Conservation (phyloP, 2,329 filamentous ascomycete genomes). For the Hymenoscyphus occultus region DNA sequence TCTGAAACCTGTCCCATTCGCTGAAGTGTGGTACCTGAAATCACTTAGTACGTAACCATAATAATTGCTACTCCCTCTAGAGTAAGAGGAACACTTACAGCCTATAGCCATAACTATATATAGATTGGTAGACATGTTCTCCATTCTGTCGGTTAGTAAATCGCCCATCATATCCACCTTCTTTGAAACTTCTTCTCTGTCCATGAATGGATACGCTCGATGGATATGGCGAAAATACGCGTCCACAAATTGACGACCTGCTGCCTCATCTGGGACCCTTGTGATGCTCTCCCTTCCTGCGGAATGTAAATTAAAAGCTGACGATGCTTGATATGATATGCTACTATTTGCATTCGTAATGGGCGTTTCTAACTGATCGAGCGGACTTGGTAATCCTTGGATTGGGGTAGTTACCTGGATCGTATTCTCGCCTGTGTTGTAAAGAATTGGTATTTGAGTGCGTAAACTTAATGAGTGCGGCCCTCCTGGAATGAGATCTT, state of each 20-base stretch:
- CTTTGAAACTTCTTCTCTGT: not conserved
- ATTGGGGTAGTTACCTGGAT: not conserved
- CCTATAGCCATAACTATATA: slow-evolving; percentile 5
- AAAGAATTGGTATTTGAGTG: not conserved
- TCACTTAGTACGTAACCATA: not conserved
- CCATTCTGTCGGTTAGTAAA: not conserved
- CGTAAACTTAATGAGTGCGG: not conserved
- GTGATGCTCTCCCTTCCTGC: not conserved
- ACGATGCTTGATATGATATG: not conserved
- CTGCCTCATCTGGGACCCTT: not conserved
- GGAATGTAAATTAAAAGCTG: not conserved
- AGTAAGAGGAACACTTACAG: not conserved
- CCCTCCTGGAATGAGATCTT: not conserved
- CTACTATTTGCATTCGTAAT: not conserved
- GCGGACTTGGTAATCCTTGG: not conserved
- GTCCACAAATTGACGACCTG: slow-evolving; percentile 6
- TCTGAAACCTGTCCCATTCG: slow-evolving; percentile 3
- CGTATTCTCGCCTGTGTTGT: not conserved
- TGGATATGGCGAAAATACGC: slow-evolving; percentile 8
- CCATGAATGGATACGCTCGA: slow-evolving; percentile 1
- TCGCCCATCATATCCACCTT: slow-evolving; percentile 1
- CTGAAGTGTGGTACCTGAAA: slow-evolving; percentile 1
- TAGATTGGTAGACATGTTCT: slow-evolving; percentile 2
- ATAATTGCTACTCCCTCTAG: not conserved
- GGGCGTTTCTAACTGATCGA: not conserved